Base-by-base conservation (phyloP, 2,329 filamentous ascomycete species). In the Paramyrothecium roridum region DNA sequence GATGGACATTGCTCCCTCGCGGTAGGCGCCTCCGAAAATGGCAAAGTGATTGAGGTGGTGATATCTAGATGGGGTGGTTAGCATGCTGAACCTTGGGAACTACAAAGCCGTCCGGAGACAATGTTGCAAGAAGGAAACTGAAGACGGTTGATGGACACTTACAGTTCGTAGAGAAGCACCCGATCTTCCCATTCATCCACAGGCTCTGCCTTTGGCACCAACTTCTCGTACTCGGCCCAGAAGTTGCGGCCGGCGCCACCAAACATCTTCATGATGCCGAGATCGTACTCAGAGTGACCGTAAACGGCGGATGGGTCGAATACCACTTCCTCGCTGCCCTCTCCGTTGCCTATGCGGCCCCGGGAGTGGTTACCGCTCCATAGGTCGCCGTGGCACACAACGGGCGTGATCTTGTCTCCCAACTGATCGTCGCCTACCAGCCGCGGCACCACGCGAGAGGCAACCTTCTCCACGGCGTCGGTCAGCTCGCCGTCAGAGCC, bases 211-310 rank as follows among this genome's bases (percentile, higher is more conserved):
- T 89, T 96, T 1, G 89, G 88, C 49, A 93, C 85, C 22, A 91
- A 67, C 43, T 76, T 70, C 68, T 90, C 84, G 69, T 97, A 98
- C 67, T 95, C 90, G 33, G 80, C 80, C 79, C 89, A 86, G 65
- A 96, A 96, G 1, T 67, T 70, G 0, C 70, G 64, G 1, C 86
- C 86, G 71, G 96, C 96, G 0, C 93, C 93, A 0, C 93, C 93
- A 80, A 97, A 98, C 92, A 97, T 96, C 52, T 82, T 84, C 92
- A 97, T 97, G 61, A 96, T 96, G 1, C 93, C 93, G 52, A 96
- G 76, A 62, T 97, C 93, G 70, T 88, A 97, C 76, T 98, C 93
- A 2, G 82, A 88, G 69, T 97, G 93, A 2, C 88, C 91, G 67
- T 96, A 97, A 59, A 89, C 89, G 46, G 85, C 82, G 2, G 88